These are phyloP conservation scores for Lactarius akahatsu DNA, from an alignment of 768 basidiomycete species.

Conservation along the genomic window DNA sequence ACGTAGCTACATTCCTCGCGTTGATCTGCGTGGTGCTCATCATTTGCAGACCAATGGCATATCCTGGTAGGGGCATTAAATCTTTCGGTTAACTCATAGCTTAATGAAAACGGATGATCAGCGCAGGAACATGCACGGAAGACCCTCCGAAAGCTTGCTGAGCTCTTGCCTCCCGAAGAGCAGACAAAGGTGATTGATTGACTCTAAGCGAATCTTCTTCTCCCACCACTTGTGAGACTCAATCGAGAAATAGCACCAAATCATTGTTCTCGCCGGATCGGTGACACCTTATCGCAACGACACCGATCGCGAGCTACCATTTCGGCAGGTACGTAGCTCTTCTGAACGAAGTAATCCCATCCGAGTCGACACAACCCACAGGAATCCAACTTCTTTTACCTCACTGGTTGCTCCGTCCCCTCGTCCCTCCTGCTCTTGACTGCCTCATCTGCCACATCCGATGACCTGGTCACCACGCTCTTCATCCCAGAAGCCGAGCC, in stretches of 20 bases:
- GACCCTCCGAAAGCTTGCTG: conserved; percentile 52
- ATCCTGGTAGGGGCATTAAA: conserved; percentile 11
- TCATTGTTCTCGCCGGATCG: conserved; percentile 66
- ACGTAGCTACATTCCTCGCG: not conserved
- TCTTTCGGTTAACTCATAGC: not conserved
- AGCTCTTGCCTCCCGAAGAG: conserved; percentile 50
- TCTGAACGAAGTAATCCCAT: conserved; percentile 31
- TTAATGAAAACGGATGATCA: conserved; percentile 28
- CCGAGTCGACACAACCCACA: conserved; percentile 26
- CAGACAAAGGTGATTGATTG: conserved; percentile 50
- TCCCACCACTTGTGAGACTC: not conserved
- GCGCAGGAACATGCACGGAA: conserved; percentile 53
- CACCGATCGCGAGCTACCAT: conserved; percentile 78
- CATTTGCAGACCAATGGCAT: not conserved
- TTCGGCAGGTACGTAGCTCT: conserved; percentile 45
- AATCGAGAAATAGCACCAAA: conserved; percentile 54
- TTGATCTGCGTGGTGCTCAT: not conserved
- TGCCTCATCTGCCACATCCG: conserved; percentile 49
- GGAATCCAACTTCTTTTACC: conserved; percentile 89
- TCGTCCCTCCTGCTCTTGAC: conserved; percentile 63
- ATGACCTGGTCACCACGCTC: conserved; percentile 49
- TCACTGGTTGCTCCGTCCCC: conserved; percentile 78
- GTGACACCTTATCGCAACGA: conserved; percentile 68
- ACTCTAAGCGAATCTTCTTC: not conserved
- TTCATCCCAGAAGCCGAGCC: conserved; percentile 78